Conservation (phyloP, 1,139 yeast genomes). For the Eremothecium cymbalariae region DNA sequence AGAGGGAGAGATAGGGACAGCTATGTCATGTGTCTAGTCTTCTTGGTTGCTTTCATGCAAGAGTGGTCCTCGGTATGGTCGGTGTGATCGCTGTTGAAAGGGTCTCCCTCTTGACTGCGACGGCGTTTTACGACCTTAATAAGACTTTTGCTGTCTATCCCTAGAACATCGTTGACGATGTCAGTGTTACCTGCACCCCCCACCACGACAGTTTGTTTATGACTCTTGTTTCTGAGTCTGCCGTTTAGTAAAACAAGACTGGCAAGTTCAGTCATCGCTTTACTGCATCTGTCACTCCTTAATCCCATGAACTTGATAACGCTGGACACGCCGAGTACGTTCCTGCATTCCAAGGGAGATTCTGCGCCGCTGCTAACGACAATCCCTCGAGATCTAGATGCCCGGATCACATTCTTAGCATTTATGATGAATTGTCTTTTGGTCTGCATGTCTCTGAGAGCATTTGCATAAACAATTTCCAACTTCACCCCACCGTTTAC, state of each 20-base stretch:
- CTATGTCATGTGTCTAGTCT: too few relatives aligned
- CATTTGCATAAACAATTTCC: slow-evolving; percentile 63
- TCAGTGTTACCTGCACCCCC: slow-evolving; percentile 32
- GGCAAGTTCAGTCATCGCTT: slow-evolving; percentile 52
- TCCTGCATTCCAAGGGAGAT: slow-evolving; percentile 51
- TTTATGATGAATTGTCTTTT: slow-evolving; percentile 62
- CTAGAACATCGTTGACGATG: slow-evolving; percentile 14
- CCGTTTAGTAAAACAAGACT: slow-evolving; percentile 63
- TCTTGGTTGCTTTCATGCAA: too few relatives aligned
- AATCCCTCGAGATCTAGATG: slow-evolving; percentile 73
- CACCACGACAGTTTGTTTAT: slow-evolving; percentile 54
- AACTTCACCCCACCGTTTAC: slow-evolving; percentile 67
- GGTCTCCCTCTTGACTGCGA: slow-evolving; percentile 3
- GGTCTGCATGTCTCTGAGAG: slow-evolving; percentile 38
- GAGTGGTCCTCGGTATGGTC: too few relatives aligned
- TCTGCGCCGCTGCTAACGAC: slow-evolving; percentile 71
- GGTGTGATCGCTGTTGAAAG: too few relatives aligned
- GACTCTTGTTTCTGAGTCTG: slow-evolving; percentile 57
- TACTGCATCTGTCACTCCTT: slow-evolving; percentile 46
- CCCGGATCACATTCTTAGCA: slow-evolving; percentile 68
- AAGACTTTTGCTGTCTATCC: neutral
- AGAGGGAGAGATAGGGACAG: too few relatives aligned
- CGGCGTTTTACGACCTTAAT: too few relatives aligned
- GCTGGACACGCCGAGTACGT: slow-evolving; percentile 59
- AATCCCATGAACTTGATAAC: slow-evolving; percentile 61